A percentile compares a stretch with the other conserved stretches of the same genome.
phyloP scores from a whole-genome alignment of 1,284 basidiomycete species.

The Irpex sp. region DNA sequence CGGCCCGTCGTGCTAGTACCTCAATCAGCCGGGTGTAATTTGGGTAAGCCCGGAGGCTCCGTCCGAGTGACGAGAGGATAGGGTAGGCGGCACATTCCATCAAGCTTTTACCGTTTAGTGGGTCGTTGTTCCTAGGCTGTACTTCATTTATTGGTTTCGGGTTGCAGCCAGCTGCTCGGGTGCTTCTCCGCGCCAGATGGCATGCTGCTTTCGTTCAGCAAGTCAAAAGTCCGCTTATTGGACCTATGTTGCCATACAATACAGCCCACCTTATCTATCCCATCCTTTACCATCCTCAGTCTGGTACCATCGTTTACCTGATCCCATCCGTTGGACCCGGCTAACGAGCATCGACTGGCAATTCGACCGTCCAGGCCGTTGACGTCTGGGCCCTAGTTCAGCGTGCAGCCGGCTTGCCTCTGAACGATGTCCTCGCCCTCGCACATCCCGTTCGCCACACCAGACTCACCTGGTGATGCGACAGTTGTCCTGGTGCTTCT shows the following conservation, averaged over 20 bases:
- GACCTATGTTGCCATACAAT: slow-evolving; percentile 28
- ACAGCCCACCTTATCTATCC: slow-evolving; percentile 22
- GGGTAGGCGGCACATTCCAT: slow-evolving; percentile 22
- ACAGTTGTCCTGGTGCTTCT: slow-evolving; percentile 53
- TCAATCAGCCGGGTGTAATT: not conserved
- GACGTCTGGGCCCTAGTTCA: not conserved
- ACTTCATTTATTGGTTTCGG: not conserved
- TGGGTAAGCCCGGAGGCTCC: slow-evolving; percentile 5
- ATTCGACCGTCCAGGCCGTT: not conserved
- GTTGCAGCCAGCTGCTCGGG: slow-evolving; percentile 2
- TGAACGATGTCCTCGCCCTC: slow-evolving; percentile 20
- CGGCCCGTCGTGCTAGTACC: not conserved
- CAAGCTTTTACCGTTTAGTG: slow-evolving; percentile 27
- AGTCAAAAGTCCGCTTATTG: slow-evolving; percentile 26
- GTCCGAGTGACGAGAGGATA: slow-evolving; percentile 13
- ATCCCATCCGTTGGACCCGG: not conserved
- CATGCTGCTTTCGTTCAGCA: slow-evolving; percentile 14
- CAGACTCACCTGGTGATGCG: slow-evolving; percentile 35
- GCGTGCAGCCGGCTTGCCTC: not conserved
- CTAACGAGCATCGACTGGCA: not conserved
- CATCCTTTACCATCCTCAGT: slow-evolving; percentile 18
- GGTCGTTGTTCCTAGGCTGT: slow-evolving; percentile 8
- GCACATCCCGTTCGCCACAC: slow-evolving; percentile 29
- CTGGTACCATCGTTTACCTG: slow-evolving; percentile 1
- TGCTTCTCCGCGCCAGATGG: slow-evolving; percentile 11